These are phyloP conservation scores for Lepidium didymum DNA, from an alignment of 345 rosid species.

Conservation along the genomic window DNA sequence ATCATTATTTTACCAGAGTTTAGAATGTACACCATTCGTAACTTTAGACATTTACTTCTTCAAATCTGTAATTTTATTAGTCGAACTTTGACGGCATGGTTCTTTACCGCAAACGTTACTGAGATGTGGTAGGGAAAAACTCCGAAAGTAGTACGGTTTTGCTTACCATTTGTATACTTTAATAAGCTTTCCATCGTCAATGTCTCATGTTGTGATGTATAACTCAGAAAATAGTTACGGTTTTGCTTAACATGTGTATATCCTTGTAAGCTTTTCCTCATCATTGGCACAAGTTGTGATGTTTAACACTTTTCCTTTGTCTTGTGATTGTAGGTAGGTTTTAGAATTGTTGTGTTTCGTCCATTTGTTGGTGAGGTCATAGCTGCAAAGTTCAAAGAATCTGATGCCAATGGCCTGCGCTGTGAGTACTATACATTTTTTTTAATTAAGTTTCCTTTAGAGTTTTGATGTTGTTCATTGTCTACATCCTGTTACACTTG, in stretches of 20 bases:
- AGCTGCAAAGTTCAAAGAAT: conserved; percentile 66
- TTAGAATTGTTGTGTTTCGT: conserved; percentile 73
- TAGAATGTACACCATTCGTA: not conserved
- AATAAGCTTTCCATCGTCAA: not conserved
- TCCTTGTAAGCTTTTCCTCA: not conserved
- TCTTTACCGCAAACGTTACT: not conserved
- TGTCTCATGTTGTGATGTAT: not conserved
- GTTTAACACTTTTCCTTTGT: not conserved
- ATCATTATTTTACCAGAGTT: not conserved
- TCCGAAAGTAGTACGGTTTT: not conserved
- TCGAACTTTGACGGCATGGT: not conserved
- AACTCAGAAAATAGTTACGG: not conserved
- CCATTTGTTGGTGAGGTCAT: conserved; percentile 88
- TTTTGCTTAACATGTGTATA: not conserved
- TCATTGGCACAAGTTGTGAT: not conserved
- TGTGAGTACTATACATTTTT: conserved; percentile 44
- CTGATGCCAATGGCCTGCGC: conserved; percentile 57
- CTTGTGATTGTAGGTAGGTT: conserved; percentile 45
- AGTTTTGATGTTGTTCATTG: not conserved
- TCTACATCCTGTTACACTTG: not conserved
- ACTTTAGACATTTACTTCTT: not conserved
- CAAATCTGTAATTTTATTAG: not conserved
- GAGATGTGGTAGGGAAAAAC: not conserved
- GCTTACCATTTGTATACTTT: not conserved
- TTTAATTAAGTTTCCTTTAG: not conserved